Conservation (phyloP, 2,329 filamentous ascomycete species). For the Penicillium olsonii region DNA sequence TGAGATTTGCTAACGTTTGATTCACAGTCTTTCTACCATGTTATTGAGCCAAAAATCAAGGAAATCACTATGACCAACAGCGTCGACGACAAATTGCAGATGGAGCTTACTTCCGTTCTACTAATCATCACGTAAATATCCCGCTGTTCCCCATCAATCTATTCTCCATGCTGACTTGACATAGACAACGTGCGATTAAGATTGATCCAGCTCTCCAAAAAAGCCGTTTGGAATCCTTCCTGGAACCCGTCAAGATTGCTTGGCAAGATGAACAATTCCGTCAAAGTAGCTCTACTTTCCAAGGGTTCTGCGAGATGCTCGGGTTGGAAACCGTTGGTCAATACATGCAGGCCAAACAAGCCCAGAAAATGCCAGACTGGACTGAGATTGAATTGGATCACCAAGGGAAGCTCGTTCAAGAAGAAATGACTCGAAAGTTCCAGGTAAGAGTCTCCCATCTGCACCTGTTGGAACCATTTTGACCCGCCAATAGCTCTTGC, state of each 20-base stretch:
- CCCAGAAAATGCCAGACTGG: conserved; percentile 81
- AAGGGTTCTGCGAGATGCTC: conserved; percentile 76
- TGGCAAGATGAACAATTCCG: conserved; percentile 76
- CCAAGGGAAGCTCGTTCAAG: conserved; percentile 77
- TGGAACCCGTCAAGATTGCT: conserved; percentile 76
- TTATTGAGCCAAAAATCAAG: conserved; percentile 79
- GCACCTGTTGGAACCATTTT: not conserved
- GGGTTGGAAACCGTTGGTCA: conserved; percentile 77
- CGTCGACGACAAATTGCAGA: conserved; percentile 78
- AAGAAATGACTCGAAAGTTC: conserved; percentile 73
- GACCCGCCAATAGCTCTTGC: conserved; percentile 59
- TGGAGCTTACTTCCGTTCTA: conserved; percentile 85
- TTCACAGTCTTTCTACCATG: conserved; percentile 73
- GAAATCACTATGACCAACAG: conserved; percentile 71
- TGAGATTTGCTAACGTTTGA: conserved; percentile 25
- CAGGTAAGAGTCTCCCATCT: conserved; percentile 51
- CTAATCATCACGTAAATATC: conserved; percentile 77
- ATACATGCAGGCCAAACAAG: conserved; percentile 72
- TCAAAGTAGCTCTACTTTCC: conserved; percentile 70
- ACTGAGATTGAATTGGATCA: conserved; percentile 72
- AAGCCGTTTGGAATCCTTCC: conserved; percentile 71
- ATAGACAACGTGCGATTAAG: conserved; percentile 74
- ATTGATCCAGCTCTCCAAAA: conserved; percentile 72
- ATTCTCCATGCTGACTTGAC: conserved; percentile 13
- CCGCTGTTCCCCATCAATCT: not conserved